A percentile compares a stretch with the other conserved stretches of the same genome.
These are phyloP conservation scores for Epicoccum nigrum DNA, from an alignment of 2,329 filamentous ascomycete genomes.

Conservation along the genomic window DNA sequence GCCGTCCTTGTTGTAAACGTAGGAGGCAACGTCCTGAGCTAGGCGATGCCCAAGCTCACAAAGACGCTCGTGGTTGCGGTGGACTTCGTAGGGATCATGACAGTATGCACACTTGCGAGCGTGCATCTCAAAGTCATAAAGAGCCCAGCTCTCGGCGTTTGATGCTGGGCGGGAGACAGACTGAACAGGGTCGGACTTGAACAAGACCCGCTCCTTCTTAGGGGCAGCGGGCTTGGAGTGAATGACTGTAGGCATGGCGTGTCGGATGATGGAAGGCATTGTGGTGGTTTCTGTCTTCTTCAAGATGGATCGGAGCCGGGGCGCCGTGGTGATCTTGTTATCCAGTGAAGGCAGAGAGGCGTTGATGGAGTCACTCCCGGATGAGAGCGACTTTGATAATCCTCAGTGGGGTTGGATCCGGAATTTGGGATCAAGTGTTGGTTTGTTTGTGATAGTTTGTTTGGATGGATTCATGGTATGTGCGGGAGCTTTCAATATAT, in stretches of 20 bases:
- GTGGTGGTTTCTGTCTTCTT: slow-evolving; percentile 39
- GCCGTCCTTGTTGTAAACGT: slow-evolving; percentile 51
- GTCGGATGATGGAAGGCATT: slow-evolving; percentile 40
- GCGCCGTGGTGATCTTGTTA: slow-evolving; percentile 40
- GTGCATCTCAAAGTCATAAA: slow-evolving; percentile 57
- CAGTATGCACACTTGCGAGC: slow-evolving; percentile 53
- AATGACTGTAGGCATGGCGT: slow-evolving; percentile 45
- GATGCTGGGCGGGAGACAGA: slow-evolving; percentile 51
- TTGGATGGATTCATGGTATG: slow-evolving; percentile 28
- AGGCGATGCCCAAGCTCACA: slow-evolving; percentile 53
- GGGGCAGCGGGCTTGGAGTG: slow-evolving; percentile 34
- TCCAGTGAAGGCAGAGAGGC: slow-evolving; percentile 31
- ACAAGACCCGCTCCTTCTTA: slow-evolving; percentile 45
- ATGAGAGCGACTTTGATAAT: slow-evolving; percentile 24
- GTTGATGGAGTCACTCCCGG: slow-evolving; percentile 36
- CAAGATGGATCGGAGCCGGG: slow-evolving; percentile 37
- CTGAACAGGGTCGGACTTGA: slow-evolving; percentile 46
- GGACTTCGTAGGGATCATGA: slow-evolving; percentile 52
- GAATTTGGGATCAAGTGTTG: background rate
- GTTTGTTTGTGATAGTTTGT: slow-evolving; percentile 18
- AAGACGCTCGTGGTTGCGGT: slow-evolving; percentile 48
- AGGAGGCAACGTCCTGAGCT: slow-evolving; percentile 53
- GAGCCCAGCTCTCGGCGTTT: slow-evolving; percentile 52
- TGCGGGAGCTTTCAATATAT: slow-evolving; percentile 41
- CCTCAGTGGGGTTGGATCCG: background rate